phyloP scores from a whole-genome alignment of 192 early-diverging fungal genomes.

The Linnemannia hyalina region DNA sequence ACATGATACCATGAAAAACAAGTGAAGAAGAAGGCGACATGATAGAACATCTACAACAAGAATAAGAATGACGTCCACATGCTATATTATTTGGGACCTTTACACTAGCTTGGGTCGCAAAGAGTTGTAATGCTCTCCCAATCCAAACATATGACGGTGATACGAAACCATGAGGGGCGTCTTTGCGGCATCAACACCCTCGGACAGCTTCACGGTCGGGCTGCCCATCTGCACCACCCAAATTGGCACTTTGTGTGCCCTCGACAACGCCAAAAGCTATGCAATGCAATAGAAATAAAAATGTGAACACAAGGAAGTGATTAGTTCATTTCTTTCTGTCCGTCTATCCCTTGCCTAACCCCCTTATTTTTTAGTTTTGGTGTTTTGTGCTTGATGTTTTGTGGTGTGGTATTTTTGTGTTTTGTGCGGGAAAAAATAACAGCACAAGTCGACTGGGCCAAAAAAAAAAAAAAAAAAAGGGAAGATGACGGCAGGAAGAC shows the following conservation, averaged over 20 bases:
- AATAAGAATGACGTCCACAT: too few relatives aligned
- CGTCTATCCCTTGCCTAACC: background rate
- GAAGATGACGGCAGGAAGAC: background rate
- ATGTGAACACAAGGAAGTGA: constrained; percentile 8
- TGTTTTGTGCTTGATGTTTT: background rate
- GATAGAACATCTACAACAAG: too few relatives aligned
- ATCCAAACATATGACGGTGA: constrained; percentile 90
- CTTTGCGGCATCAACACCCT: constrained; percentile 71
- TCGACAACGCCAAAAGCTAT: constrained; percentile 86
- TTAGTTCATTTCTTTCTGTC: background rate
- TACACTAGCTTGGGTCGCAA: constrained; percentile 20
- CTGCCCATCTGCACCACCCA: constrained; percentile 89
- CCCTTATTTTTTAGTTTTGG: background rate
- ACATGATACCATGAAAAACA: background rate
- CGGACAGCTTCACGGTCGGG: constrained; percentile 84
- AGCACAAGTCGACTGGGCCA: background rate
- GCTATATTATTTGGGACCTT: background rate
- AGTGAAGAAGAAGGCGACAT: too few relatives aligned
- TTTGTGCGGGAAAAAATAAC: constrained; percentile 4
- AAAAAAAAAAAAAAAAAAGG: background rate
- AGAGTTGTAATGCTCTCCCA: constrained; percentile 98
- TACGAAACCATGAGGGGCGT: constrained; percentile 82
- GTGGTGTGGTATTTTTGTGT: background rate
- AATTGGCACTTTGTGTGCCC: constrained; percentile 79
- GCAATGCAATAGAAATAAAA: background rate